Conservation (phyloP, 768 basidiomycete species). For the Panaeolus papilionaceus region DNA sequence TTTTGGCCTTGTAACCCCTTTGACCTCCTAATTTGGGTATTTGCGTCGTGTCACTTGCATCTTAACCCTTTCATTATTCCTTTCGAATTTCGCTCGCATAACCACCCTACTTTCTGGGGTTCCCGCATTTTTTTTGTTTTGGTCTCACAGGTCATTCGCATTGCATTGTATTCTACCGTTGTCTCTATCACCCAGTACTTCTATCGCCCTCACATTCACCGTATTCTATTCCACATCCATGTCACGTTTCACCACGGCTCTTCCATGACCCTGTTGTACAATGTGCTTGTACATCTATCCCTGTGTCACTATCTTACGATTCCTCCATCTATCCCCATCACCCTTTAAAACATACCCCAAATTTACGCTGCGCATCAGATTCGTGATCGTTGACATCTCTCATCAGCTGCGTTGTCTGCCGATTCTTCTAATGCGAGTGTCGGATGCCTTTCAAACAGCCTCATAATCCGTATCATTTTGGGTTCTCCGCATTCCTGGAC, state of each 20-base stretch:
- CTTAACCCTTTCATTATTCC: conserved; percentile 18
- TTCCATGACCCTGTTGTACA: conserved; percentile 8
- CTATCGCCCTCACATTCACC: not conserved
- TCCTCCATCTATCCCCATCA: not conserved
- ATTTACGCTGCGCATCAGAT: not conserved
- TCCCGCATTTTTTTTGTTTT: conserved; percentile 19
- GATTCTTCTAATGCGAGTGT: not conserved
- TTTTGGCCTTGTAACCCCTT: conserved; percentile 3
- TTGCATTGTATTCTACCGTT: conserved; percentile 11
- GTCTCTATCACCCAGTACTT: not conserved
- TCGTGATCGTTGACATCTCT: not conserved
- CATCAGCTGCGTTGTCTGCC: not conserved
- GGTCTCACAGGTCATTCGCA: conserved; percentile 14
- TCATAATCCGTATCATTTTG: not conserved
- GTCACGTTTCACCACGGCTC: not conserved
- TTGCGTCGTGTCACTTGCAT: conserved; percentile 12
- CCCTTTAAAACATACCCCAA: conserved; percentile 28
- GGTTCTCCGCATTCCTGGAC: conserved; percentile 10
- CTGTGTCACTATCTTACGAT: conserved; percentile 2
- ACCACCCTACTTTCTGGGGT: conserved; percentile 19
- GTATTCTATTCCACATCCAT: not conserved
- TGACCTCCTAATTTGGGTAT: conserved; percentile 11
- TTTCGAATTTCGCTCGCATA: conserved; percentile 20
- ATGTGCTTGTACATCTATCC: conserved; percentile 4
- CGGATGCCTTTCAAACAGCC: conserved; percentile 3